These are phyloP conservation scores for Nicotiana knightiana DNA, from an alignment of 257 asterid genomes.

Conservation along the genomic window DNA sequence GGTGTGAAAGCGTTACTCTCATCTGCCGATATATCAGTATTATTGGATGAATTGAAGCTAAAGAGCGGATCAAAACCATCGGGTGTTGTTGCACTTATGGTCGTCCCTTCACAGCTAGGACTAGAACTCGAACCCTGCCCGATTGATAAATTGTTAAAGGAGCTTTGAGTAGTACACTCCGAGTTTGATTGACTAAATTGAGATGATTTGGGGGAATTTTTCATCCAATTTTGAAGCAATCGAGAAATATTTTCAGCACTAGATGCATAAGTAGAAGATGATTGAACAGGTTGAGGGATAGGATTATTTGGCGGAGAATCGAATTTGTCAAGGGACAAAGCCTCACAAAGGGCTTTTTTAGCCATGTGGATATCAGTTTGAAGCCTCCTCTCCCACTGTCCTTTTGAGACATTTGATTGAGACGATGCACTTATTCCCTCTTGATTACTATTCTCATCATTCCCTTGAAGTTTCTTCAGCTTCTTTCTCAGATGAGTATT, in stretches of 20 bases:
- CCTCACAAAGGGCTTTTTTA: conserved; percentile 61
- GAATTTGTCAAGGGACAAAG: conserved; percentile 45
- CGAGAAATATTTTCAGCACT: conserved; percentile 70
- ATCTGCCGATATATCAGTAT: background rate
- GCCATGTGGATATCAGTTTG: conserved; percentile 75
- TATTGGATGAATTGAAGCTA: background rate
- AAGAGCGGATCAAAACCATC: conserved; percentile 3
- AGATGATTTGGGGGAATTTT: conserved; percentile 24
- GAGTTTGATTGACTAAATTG: conserved; percentile 19
- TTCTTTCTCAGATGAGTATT: conserved; percentile 69
- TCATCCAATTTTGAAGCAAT: conserved; percentile 50
- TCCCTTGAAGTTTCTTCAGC: conserved; percentile 31
- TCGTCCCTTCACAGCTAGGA: conserved; percentile 25
- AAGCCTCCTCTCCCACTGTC: conserved; percentile 77
- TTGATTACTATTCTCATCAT: conserved; percentile 16
- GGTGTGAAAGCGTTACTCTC: background rate
- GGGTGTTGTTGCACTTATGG: conserved; percentile 12
- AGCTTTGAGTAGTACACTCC: conserved; percentile 22
- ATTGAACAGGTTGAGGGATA: background rate
- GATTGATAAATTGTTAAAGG: conserved; percentile 26
- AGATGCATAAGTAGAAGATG: conserved; percentile 35
- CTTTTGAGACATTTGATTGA: conserved; percentile 38
- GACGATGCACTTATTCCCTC: conserved; percentile 24
- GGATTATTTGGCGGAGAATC: background rate
- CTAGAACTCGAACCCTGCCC: conserved; percentile 41